phyloP scores from a whole-genome alignment of 768 basidiomycete species.

The Lactarius psammicola region DNA sequence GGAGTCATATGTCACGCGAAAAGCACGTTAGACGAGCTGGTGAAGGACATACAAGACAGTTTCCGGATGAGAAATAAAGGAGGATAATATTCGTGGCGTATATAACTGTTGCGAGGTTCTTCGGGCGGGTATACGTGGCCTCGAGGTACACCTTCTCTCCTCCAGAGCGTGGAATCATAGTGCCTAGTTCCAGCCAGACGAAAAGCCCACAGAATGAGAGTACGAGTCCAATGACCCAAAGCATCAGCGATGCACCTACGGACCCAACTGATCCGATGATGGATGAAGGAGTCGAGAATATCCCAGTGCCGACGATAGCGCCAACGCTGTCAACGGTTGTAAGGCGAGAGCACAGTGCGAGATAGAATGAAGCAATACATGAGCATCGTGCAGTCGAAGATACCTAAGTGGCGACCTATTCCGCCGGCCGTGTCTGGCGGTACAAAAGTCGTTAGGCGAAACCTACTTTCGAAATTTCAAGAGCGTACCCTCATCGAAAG shows the following conservation, averaged over 20 bases:
- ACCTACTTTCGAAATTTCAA: background rate
- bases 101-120: constrained; percentile 47
- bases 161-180: constrained; percentile 61
- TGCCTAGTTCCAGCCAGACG: constrained; percentile 62
- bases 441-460: background rate
- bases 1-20: background rate
- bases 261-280: constrained; percentile 57
- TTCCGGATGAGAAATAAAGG: constrained; percentile 43
- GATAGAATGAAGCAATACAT: constrained; percentile 36
- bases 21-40: background rate
- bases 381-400: constrained; percentile 55
- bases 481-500: constrained; percentile 49
- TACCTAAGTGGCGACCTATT: constrained; percentile 56
- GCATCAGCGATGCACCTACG: constrained; percentile 58
- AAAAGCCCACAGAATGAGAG: constrained; percentile 60
- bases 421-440: constrained; percentile 49
- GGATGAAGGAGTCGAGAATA: constrained; percentile 60
- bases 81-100: constrained; percentile 51
- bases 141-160: constrained; percentile 66
- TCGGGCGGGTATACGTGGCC: constrained; percentile 49
- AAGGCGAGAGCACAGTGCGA: background rate
- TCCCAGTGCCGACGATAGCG: constrained; percentile 61
- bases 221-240: constrained; percentile 61
- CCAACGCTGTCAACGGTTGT: constrained; percentile 40
- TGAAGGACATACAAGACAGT: constrained; percentile 46